phyloP scores from a whole-genome alignment of 495 filamentous ascomycete genomes.

The Aspergillus nidulans region DNA sequence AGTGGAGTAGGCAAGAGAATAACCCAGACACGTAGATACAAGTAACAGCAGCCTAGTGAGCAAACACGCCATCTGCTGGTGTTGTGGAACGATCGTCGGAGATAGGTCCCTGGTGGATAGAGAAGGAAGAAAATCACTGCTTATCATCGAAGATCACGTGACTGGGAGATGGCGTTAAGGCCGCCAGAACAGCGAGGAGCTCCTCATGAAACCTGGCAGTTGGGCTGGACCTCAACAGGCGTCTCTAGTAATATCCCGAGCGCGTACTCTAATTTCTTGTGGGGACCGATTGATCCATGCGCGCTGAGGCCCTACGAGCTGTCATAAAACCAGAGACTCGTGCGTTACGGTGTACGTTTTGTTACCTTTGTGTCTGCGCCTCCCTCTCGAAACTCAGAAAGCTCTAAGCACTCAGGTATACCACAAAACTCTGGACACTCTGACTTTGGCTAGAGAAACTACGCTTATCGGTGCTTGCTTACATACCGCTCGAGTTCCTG shows the following conservation, averaged over 20 bases:
- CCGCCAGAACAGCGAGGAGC: conserved; percentile 10
- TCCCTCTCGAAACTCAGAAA: background rate
- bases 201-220: conserved; percentile 10
- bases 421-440: background rate
- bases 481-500: background rate
- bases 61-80: background rate
- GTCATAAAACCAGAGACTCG: background rate
- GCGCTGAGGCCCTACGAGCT: conserved; percentile 3
- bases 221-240: conserved; percentile 10
- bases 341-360: background rate
- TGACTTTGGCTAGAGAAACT: background rate
- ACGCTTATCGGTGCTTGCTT: background rate
- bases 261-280: background rate
- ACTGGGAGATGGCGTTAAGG: conserved; percentile 13
- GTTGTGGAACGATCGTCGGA: background rate
- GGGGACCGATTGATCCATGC: conserved; percentile 2
- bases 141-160: conserved; percentile 21
- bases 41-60: background rate
- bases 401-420: background rate
- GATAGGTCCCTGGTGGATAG: background rate
- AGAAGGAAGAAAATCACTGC: background rate
- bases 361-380: background rate
- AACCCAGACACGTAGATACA: no score
- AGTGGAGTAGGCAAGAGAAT: no score
- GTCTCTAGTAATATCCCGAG: background rate